Conservation (phyloP, 2,329 filamentous ascomycete species). For the Periconia macrospinosa region DNA sequence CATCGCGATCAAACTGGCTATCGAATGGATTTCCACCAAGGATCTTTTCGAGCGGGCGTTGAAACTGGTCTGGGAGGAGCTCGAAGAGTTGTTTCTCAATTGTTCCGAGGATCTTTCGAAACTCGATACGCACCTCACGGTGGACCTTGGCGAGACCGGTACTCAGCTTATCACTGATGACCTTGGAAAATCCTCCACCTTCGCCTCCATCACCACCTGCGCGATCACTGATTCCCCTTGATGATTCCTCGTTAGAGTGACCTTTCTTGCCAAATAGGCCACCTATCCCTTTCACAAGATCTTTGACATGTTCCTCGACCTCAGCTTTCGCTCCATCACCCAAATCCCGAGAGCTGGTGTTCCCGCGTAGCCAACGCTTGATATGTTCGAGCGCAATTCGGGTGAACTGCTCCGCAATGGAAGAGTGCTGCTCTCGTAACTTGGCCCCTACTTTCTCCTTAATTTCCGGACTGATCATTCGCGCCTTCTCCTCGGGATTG, state of each 20-base stretch:
- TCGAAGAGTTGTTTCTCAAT: constrained; percentile 36
- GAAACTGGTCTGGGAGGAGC: constrained; percentile 30
- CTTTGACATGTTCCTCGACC: constrained; percentile 30
- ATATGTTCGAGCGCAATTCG: constrained; percentile 32
- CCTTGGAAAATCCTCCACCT: constrained; percentile 27
- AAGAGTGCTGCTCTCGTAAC: constrained; percentile 26
- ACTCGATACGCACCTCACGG: constrained; percentile 32
- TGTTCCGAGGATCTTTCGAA: constrained; percentile 29
- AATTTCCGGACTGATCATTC: constrained; percentile 35
- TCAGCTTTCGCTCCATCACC: constrained; percentile 34
- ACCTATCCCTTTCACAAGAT: constrained; percentile 31
- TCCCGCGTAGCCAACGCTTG: constrained; percentile 35
- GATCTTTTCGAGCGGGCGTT: constrained; percentile 31
- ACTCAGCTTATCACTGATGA: constrained; percentile 33
- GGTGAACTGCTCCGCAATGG: constrained; percentile 34
- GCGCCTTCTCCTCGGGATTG: constrained; percentile 32
- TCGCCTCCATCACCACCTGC: constrained; percentile 15
- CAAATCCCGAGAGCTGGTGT: constrained; percentile 31
- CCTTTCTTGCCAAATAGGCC: constrained; percentile 27
- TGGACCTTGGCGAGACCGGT: constrained; percentile 34
- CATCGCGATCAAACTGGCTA: constrained; percentile 30
- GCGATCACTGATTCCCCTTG: constrained; percentile 18
- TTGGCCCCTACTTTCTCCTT: constrained; percentile 30
- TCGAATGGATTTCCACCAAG: constrained; percentile 34
- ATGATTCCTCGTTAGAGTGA: constrained; percentile 16